phyloP scores from a whole-genome alignment of 1,284 basidiomycete species.

The Nidula niveotomentosa region DNA sequence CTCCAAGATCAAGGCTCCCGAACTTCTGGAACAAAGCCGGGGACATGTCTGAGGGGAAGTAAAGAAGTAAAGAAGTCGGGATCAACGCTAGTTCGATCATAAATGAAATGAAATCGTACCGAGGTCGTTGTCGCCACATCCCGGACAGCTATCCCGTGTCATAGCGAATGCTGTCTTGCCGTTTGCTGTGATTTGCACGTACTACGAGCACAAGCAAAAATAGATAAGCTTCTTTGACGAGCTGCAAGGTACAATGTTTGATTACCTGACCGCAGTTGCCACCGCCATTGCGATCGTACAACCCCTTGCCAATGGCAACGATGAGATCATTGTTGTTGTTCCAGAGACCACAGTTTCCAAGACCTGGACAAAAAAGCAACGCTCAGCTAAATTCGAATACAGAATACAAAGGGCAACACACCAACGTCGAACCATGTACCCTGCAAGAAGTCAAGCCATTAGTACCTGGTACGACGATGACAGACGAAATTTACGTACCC shows the following conservation, averaged over 20 bases:
- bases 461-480: constrained; percentile 4
- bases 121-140: constrained; percentile 41
- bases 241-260: not conserved
- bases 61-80: not conserved
- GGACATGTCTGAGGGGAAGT: constrained; percentile 49
- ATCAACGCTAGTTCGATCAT: constrained; percentile 1
- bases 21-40: constrained; percentile 44
- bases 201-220: constrained; percentile 29
- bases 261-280: constrained; percentile 45
- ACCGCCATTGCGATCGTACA: constrained; percentile 40
- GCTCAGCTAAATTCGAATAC: too few relatives aligned
- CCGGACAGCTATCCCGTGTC: constrained; percentile 45
- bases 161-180: constrained; percentile 38
- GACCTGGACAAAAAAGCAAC: constrained; percentile 17
- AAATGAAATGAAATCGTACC: constrained; percentile 32
- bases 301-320: constrained; percentile 44
- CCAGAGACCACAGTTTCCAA: constrained; percentile 48
- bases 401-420: not conserved
- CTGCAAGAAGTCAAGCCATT: constrained; percentile 15
- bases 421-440: constrained; percentile 39
- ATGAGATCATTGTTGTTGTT: constrained; percentile 39
- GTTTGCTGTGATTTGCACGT: constrained; percentile 42
- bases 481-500: constrained; percentile 33
- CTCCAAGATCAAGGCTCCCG: constrained; percentile 36
- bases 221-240: constrained; percentile 2